Conservation (phyloP, 2,329 filamentous ascomycete species). For the Pyrenochaeta sp. region DNA sequence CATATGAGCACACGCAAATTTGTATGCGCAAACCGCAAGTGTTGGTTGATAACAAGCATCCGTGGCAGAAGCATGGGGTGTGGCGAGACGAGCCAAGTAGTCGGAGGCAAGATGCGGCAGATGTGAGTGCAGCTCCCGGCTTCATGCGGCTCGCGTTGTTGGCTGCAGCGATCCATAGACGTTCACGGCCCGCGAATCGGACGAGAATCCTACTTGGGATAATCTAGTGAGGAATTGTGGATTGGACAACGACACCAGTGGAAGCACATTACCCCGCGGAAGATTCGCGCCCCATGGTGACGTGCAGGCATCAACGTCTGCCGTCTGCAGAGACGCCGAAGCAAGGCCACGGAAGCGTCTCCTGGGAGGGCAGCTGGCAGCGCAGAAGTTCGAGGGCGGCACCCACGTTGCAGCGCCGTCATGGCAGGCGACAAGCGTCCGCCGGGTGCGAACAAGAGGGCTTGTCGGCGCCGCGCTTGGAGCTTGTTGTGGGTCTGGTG, state of each 20-base stretch:
- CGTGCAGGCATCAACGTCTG: too few relatives aligned
- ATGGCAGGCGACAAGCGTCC: constrained; percentile 16
- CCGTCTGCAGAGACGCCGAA: too few relatives aligned
- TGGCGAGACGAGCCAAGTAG: constrained; percentile 3
- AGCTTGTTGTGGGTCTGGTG: constrained; percentile 19
- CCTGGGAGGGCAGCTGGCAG: too few relatives aligned
- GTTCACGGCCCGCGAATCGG: constrained; percentile 7
- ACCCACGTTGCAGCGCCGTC: constrained; percentile 10
- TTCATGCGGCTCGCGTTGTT: constrained; percentile 3
- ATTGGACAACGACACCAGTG: constrained; percentile 8
- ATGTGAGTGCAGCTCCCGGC: background rate
- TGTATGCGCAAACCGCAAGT: background rate
- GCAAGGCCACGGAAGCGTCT: too few relatives aligned
- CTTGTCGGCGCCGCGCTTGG: constrained; percentile 17
- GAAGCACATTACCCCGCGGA: constrained; percentile 18
- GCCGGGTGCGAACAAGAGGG: constrained; percentile 5
- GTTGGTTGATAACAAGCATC: background rate
- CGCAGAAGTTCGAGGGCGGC: too few relatives aligned
- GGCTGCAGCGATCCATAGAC: background rate
- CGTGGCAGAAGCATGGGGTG: background rate
- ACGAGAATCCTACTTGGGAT: constrained; percentile 14
- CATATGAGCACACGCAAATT: background rate
- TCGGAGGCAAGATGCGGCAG: background rate
- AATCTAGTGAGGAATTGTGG: constrained; percentile 14
- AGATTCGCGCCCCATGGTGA: background rate